phyloP scores from a whole-genome alignment of 768 basidiomycete species.

The Ramaria rubella region DNA sequence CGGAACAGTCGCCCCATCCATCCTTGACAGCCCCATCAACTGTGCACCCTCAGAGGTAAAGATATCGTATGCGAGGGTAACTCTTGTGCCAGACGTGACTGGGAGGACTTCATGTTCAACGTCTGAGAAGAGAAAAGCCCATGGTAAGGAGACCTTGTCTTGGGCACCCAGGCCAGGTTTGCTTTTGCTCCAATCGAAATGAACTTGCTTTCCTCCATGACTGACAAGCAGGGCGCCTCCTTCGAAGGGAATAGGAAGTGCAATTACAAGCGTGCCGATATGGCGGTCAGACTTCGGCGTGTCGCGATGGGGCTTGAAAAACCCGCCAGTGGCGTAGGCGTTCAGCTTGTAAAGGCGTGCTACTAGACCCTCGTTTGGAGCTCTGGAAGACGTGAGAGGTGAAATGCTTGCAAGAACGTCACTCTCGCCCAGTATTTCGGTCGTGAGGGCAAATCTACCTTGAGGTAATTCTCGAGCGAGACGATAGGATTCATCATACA shows the following conservation, averaged over 20 bases:
- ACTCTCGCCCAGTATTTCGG: not conserved
- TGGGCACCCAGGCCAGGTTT: not conserved
- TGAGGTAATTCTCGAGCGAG: not conserved
- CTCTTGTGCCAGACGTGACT: slow-evolving; percentile 35
- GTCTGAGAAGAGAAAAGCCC: slow-evolving; percentile 1
- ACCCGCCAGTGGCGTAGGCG: slow-evolving; percentile 15
- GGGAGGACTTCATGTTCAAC: slow-evolving; percentile 41
- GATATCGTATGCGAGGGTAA: slow-evolving; percentile 34
- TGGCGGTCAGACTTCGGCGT: slow-evolving; percentile 38
- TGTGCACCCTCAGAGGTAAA: slow-evolving; percentile 8
- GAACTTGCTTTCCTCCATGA: slow-evolving; percentile 28
- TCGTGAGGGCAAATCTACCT: not conserved
- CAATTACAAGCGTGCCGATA: slow-evolving; percentile 47
- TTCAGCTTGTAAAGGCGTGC: not conserved
- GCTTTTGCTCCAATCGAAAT: slow-evolving; percentile 26
- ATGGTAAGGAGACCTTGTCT: not conserved
- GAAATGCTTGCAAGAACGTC: not conserved
- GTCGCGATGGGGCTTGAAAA: slow-evolving; percentile 47
- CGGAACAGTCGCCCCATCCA: too few species aligned
- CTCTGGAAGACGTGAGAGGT: not conserved
- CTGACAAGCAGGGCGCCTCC: slow-evolving; percentile 40
- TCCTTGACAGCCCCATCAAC: too few species aligned
- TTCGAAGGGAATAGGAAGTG: slow-evolving; percentile 41
- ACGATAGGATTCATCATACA: not conserved
- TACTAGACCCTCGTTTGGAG: not conserved